Percentiles rank a stretch among this genome's conserved stretches.
These are phyloP conservation scores for Sarocladium strictum DNA, from an alignment of 2,329 filamentous ascomycete species.

Conservation along the genomic window DNA sequence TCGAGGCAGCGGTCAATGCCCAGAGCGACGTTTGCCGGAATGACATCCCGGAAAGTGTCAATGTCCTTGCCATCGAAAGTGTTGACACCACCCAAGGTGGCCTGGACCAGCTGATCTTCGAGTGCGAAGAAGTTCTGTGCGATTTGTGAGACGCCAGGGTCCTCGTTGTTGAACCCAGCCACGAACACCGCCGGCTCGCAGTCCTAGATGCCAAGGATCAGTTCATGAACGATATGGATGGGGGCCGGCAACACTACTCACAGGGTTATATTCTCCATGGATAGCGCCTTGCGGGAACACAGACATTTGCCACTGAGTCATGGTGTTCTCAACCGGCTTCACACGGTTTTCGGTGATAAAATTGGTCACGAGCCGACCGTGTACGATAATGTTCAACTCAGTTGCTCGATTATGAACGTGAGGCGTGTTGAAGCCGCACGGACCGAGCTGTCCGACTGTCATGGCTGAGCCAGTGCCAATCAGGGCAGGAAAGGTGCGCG, in stretches of 20 bases:
- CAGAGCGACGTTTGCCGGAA: constrained; percentile 43
- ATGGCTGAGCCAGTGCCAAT: constrained; percentile 44
- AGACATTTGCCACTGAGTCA: constrained; percentile 39
- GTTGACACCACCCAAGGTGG: constrained; percentile 34
- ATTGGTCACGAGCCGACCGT: constrained; percentile 42
- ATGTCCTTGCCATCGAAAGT: constrained; percentile 34
- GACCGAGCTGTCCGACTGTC: constrained; percentile 44
- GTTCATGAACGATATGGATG: not conserved
- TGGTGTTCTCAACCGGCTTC: constrained; percentile 25
- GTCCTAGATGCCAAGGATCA: constrained; percentile 16
- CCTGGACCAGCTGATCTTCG: constrained; percentile 36
- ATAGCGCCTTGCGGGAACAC: constrained; percentile 48
- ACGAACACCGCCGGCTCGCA: constrained; percentile 45
- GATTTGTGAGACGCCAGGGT: constrained; percentile 45
- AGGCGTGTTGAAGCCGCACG: constrained; percentile 51
- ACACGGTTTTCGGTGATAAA: constrained; percentile 49
- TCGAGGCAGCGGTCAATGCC: constrained; percentile 45
- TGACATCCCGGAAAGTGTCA: constrained; percentile 30
- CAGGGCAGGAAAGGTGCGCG: constrained; percentile 51
- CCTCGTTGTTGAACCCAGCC: constrained; percentile 42
- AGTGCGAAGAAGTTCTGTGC: constrained; percentile 44
- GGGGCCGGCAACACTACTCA: not conserved
- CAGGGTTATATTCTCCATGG: constrained; percentile 51
- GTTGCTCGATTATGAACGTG: constrained; percentile 49
- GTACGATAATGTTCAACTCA: constrained; percentile 46